Evolutionary conservation across 2,329 filamentous ascomycete genomes (phyloP), one percentile per base, ranked within the genome.

Genomic region (Trichoderma koningiopsis): DNA sequence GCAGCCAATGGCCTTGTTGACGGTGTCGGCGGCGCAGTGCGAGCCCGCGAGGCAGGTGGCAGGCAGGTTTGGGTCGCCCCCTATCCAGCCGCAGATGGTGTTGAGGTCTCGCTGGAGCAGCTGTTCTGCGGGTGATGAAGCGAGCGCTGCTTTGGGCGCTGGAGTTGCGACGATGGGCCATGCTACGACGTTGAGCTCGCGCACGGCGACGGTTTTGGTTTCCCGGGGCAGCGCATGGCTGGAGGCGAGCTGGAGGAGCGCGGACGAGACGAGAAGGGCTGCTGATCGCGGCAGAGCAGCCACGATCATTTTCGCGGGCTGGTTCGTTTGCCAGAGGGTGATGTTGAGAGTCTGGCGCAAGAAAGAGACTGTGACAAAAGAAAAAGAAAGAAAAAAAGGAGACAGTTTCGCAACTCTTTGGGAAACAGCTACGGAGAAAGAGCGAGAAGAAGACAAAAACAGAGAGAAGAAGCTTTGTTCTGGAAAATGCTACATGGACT

Each of bases 81-180:
- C 84, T 73, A 89, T 81, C 76, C 83, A 89, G 53, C 87, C 87
- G 73, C 87, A 89, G 68, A 89, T 75, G 19, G 86, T 88, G 76
- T 87, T 87, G 64, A 79, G 74, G 70, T 84, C 81, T 49, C 83
- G 81, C 57, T 80, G 81, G 29, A 75, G 74, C 53, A 67, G 22
- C 53, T 14, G 37, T 14, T 29, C 40, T 1, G 19, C 40, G 40
- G 40, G 19, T n/a, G 63, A 55, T 14, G 37, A 66, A 6, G 29
- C n/a, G 6, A 83, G 77, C 49, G 79, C 77, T 52, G 33, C 11
- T 5, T 75, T 70, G 13, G 83, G 83, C 19, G 80, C 76, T 3
- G 80, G 79, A 13, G 85, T 85, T 1, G 83, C 55, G 53, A 72
- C 69, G 27, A 68, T 49, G 37, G 83, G 82, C 75, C 80, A 84